Percentiles rank a stretch among this genome's conserved stretches.
Evolutionary conservation across 805 yeast genomes (phyloP).

Genomic region (Starmera quercuum): DNA sequence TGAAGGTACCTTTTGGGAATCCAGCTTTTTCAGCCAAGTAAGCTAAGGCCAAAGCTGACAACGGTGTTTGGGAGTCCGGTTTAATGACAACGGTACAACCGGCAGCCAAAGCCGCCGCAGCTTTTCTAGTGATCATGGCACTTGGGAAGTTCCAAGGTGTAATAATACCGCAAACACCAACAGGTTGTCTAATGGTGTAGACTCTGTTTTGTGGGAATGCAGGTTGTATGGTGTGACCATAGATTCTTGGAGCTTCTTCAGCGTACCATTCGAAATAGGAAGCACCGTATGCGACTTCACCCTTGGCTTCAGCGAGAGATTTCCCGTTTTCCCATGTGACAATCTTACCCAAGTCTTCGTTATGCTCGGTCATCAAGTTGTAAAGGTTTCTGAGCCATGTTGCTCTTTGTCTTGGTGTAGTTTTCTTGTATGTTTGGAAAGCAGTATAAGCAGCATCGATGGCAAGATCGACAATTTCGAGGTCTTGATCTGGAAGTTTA

Average conservation of each 20-base stretch:
- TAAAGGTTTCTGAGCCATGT: slow-evolving; percentile 41
- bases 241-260: slow-evolving; percentile 49
- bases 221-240: slow-evolving; percentile 53
- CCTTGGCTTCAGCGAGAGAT: slow-evolving; percentile 42
- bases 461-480: slow-evolving; percentile 51
- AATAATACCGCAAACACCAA: slow-evolving; percentile 57
- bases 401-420: slow-evolving; percentile 43
- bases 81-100: slow-evolving; percentile 56
- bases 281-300: slow-evolving; percentile 54
- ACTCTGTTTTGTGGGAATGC: slow-evolving; percentile 42
- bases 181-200: slow-evolving; percentile 48
- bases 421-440: slow-evolving; percentile 36
- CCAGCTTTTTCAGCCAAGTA: slow-evolving; percentile 51
- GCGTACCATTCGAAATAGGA: slow-evolving; percentile 87
- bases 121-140: slow-evolving; percentile 61
- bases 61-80: slow-evolving; percentile 57
- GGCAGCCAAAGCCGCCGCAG: slow-evolving; percentile 58
- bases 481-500: slow-evolving; percentile 52
- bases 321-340: slow-evolving; percentile 58
- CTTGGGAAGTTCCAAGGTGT: slow-evolving; percentile 66
- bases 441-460: slow-evolving; percentile 40
- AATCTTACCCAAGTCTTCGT: slow-evolving; percentile 49
- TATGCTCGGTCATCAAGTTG: slow-evolving; percentile 44
- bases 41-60: slow-evolving; percentile 51
- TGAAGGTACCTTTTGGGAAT: slow-evolving; percentile 50